These are phyloP conservation scores for Tetrahymena malaccensis DNA, from an alignment of 73 alveolate genomes.

Conservation along the genomic window DNA sequence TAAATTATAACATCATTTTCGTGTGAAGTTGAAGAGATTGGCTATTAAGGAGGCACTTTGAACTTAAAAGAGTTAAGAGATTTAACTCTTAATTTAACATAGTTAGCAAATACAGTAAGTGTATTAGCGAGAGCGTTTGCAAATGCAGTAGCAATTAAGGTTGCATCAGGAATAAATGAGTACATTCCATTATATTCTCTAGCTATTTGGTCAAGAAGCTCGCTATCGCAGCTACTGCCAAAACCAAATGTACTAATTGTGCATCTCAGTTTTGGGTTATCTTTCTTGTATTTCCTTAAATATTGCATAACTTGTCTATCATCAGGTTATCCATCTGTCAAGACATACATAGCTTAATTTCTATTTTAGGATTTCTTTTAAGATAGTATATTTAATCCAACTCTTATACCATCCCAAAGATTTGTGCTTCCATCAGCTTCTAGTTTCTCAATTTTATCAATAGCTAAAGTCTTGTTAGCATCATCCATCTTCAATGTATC, in stretches of 20 bases:
- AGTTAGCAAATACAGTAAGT: neutral
- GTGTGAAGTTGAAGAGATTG: neutral
- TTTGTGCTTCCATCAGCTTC: neutral
- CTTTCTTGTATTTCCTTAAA: neutral
- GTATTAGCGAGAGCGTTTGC: neutral
- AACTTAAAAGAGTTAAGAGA: neutral
- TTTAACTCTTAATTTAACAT: neutral
- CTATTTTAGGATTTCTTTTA: neutral
- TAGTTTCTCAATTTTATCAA: neutral
- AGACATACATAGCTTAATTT: neutral
- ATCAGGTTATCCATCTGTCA: constrained; percentile 1
- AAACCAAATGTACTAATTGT: neutral
- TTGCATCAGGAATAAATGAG: constrained; percentile 5
- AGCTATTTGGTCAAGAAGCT: neutral
- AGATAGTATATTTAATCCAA: neutral
- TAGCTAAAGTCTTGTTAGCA: neutral
- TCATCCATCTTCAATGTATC: neutral
- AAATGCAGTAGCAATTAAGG: neutral
- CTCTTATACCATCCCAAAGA: neutral
- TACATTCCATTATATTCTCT: neutral
- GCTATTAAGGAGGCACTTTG: neutral
- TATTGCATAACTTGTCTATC: neutral
- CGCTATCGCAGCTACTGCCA: neutral
- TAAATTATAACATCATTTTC: neutral
- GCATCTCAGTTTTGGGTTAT: neutral